Percentiles rank a stretch among this genome's conserved stretches.
phyloP scores from a whole-genome alignment of 2,329 filamentous ascomycete species.

The Penicillium sclerotigenum region DNA sequence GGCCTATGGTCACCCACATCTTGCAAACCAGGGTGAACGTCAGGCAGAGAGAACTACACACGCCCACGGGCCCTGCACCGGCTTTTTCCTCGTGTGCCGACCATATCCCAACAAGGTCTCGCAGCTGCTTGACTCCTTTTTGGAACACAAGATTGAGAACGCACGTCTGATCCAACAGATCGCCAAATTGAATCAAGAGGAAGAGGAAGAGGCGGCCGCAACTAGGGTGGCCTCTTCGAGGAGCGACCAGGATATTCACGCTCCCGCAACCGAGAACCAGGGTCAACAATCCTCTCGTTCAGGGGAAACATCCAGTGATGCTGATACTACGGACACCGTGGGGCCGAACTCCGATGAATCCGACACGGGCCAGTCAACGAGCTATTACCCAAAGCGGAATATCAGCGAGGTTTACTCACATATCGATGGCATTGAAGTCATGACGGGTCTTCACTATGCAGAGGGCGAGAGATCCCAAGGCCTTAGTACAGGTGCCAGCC shows the following conservation, averaged over 20 bases:
- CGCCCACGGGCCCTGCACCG: slow-evolving; percentile 69
- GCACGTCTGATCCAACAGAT: slow-evolving; percentile 82
- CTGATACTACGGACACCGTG: slow-evolving; percentile 26
- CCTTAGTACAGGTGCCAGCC: slow-evolving; percentile 80
- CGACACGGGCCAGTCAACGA: slow-evolving; percentile 56
- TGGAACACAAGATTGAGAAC: slow-evolving; percentile 97
- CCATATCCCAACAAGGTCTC: slow-evolving; percentile 88
- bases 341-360: slow-evolving; percentile 33
- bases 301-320: slow-evolving; percentile 14
- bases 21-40: slow-evolving; percentile 63
- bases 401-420: slow-evolving; percentile 73
- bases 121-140: slow-evolving; percentile 79
- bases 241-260: neutral
- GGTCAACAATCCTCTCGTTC: neutral
- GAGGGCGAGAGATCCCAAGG: slow-evolving; percentile 86
- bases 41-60: slow-evolving; percentile 60
- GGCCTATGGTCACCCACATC: slow-evolving; percentile 87
- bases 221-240: slow-evolving; percentile 56
- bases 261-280: neutral
- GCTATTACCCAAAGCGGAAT: slow-evolving; percentile 84
- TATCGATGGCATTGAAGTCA: slow-evolving; percentile 85
- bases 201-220: slow-evolving; percentile 72
- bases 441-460: slow-evolving; percentile 82
- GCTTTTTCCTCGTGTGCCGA: slow-evolving; percentile 89
- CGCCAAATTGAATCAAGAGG: slow-evolving; percentile 77